Evolutionary conservation across 208 protist genomes (phyloP), one percentile per base, ranked within the genome.

Genomic region (Trypanosoma vivax): DNA sequence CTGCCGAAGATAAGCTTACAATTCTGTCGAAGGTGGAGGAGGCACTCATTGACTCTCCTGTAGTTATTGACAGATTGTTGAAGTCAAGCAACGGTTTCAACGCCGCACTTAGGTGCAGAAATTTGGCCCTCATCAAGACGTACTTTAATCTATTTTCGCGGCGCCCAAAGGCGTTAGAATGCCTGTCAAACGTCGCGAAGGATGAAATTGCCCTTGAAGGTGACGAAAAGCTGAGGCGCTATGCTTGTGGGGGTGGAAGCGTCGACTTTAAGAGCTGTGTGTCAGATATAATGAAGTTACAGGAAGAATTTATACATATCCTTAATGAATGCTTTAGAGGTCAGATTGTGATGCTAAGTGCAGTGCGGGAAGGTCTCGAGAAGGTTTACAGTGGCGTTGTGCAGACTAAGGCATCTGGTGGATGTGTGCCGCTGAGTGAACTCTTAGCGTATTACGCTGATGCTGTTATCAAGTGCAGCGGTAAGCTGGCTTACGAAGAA

Each of bases 361-460:
- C 84, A n/a, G 54, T 88, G 10, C 68, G 68, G 14, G 79, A 86
- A 16, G 82, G 81, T 3, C 57, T 91, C n/a, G 84, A 90, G 50
- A 61, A 55, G 39, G 79, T 70, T 18, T 87, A 69, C 54, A 79
- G 70, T 47, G 69, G 68, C 52, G 65, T 74, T 42, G 64, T 91
- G 38, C 37, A 61, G 3, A 52, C 40, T 29, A 47, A 34, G 31
- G 54, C 33, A 33, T 21, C 39, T 6, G 38, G 19, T 31, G 60
- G 65, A 14, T 19, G 51, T 61, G 62, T 84, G 3, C 60, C 70
- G 21, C 79, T 90, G 40, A 87, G 73, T 34, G 80, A 93, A 60
- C 77, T 83, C 51, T 76, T 95, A 1, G 76, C 85, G 0, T 68
- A 73, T 46, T 92, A 91, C 61, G 50, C 79, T 5, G 83, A 95